Conservation (phyloP, 768 basidiomycete genomes). For the Pisolithus marmoratus region DNA sequence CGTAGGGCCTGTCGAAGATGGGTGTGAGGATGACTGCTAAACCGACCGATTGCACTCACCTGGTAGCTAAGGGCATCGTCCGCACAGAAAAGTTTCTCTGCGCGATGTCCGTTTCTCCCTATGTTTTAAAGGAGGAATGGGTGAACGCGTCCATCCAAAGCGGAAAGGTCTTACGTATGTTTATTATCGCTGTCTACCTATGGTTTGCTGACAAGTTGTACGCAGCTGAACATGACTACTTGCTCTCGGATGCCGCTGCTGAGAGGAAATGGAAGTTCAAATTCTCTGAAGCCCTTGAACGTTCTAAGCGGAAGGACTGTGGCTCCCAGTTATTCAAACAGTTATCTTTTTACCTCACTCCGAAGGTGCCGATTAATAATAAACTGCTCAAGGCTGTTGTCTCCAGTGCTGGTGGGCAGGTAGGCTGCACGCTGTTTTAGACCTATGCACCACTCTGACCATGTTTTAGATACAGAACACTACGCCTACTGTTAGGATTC, state of each 20-base stretch:
- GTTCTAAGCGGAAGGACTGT: constrained; percentile 43
- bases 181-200: neutral
- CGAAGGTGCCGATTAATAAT: constrained; percentile 51
- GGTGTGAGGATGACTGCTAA: constrained; percentile 62
- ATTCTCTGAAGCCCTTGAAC: constrained; percentile 51
- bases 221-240: constrained; percentile 59
- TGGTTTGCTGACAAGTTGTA: neutral
- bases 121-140: constrained; percentile 67
- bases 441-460: neutral
- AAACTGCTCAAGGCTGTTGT: constrained; percentile 68
- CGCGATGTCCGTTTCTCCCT: constrained; percentile 59
- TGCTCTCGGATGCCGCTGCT: constrained; percentile 51
- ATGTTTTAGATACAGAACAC: constrained; percentile 35
- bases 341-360: constrained; percentile 71
- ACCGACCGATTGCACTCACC: constrained; percentile 70
- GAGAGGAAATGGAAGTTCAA: constrained; percentile 67
- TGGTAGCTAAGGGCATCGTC: constrained; percentile 62
- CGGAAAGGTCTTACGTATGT: constrained; percentile 60
- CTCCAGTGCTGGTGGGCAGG: constrained; percentile 65
- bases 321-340: constrained; percentile 53
- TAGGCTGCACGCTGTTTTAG: constrained; percentile 24
- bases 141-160: constrained; percentile 50
- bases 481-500: constrained; percentile 49
- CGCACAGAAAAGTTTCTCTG: constrained; percentile 88
- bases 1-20: constrained; percentile 54